A percentile compares a stretch with the other conserved stretches of the same genome.
phyloP scores from a whole-genome alignment of 2,329 filamentous ascomycete species.

The Fusarium nematophilum region DNA sequence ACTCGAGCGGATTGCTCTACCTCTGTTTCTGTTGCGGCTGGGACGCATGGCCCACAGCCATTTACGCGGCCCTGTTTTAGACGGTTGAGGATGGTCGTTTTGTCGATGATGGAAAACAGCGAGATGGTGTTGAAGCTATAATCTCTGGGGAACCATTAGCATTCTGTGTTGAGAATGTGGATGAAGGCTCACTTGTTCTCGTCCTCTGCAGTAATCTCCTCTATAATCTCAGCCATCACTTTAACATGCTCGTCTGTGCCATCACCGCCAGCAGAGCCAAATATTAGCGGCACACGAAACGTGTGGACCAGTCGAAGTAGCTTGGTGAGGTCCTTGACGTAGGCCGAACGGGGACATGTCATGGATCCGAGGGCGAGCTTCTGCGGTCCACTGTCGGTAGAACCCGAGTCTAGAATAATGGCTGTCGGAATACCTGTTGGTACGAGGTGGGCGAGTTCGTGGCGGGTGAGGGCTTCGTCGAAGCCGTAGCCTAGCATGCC shows the following conservation, averaged over 20 bases:
- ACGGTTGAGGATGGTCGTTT: slow-evolving; percentile 45
- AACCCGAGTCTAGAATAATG: slow-evolving; percentile 51
- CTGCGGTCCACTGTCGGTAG: slow-evolving; percentile 52
- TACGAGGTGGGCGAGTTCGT: slow-evolving; percentile 42
- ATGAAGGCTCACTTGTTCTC: slow-evolving; percentile 5
- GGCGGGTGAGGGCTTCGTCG: slow-evolving; percentile 44
- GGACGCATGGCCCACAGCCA: slow-evolving; percentile 56
- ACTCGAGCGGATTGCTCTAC: slow-evolving; percentile 52
- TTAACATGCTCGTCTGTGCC: slow-evolving; percentile 58
- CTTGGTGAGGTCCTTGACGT: slow-evolving; percentile 55
- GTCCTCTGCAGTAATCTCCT: slow-evolving; percentile 20
- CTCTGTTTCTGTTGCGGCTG: slow-evolving; percentile 50
- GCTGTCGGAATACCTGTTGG: slow-evolving; percentile 46
- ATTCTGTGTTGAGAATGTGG: fast-evolving
- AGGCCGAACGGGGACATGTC: slow-evolving; percentile 54
- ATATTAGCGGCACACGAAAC: slow-evolving; percentile 53
- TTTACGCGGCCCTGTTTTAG: slow-evolving; percentile 46
- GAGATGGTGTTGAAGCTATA: slow-evolving; percentile 49
- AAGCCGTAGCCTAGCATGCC: slow-evolving; percentile 64
- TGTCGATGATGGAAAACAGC: slow-evolving; percentile 54
- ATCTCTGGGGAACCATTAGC: slow-evolving; percentile 6
- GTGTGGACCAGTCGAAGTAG: slow-evolving; percentile 49
- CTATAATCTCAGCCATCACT: slow-evolving; percentile 53
- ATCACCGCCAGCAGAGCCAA: slow-evolving; percentile 60
- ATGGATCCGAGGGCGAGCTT: slow-evolving; percentile 55